Evolutionary conservation across 2,329 filamentous ascomycete genomes (phyloP).

Genomic region (Arachnopeziza araneosa): DNA sequence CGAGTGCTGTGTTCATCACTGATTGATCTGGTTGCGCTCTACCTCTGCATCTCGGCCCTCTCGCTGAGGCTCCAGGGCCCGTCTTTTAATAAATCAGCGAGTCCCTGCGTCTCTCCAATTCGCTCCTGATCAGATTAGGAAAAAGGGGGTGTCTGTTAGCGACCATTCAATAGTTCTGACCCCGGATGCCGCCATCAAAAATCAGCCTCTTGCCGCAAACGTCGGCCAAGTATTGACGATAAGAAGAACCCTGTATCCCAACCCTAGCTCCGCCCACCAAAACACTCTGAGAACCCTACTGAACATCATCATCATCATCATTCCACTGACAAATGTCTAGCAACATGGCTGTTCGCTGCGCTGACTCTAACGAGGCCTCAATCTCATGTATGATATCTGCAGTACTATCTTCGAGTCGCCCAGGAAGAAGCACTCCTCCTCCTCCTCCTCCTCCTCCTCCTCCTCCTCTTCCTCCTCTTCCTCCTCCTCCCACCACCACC

Average conservation of each 20-base stretch:
- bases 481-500: no score
- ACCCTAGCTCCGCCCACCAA: not conserved
- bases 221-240: not conserved
- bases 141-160: not conserved
- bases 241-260: not conserved
- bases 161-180: not conserved
- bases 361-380: not conserved
- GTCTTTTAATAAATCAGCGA: no score
- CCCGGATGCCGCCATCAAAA: not conserved
- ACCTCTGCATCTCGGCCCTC: no score
- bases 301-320: not conserved
- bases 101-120: not conserved
- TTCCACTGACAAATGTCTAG: not conserved
- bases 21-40: no score
- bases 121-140: not conserved
- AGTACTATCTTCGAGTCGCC: no score
- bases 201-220: conserved; percentile 1
- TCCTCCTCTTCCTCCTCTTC: no score
- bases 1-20: no score
- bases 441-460: no score
- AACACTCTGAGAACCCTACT: not conserved
- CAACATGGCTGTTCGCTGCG: not conserved
- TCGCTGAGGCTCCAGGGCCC: no score
- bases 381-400: no score
- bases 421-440: not conserved